phyloP scores from a whole-genome alignment of 352 stramenopile species.

The Pythium vanterpoolii region DNA sequence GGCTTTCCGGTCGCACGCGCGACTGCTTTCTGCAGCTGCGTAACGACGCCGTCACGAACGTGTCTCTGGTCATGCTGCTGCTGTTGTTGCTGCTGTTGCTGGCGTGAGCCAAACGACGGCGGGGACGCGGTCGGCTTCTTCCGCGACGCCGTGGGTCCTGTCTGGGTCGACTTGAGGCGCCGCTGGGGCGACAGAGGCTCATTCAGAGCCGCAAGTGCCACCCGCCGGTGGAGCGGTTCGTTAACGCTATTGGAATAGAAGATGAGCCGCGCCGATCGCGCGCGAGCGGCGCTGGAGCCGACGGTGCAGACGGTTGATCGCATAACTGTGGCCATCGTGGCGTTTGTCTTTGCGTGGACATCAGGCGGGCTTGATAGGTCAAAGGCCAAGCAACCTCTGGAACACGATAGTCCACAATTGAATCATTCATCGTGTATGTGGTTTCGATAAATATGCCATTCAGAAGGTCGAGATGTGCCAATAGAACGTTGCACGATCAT shows the following conservation, averaged over 20 bases:
- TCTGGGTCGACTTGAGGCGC: slow-evolving; percentile 10
- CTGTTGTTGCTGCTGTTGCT: slow-evolving; percentile 19
- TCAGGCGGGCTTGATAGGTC: too few species aligned
- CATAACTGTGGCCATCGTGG: not conserved
- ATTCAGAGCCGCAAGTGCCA: not conserved
- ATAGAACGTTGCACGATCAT: not conserved
- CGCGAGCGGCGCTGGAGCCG: not conserved
- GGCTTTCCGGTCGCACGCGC: slow-evolving; percentile 26
- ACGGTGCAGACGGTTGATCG: not conserved
- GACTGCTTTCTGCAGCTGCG: slow-evolving; percentile 41
- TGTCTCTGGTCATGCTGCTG: not conserved
- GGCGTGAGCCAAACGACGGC: slow-evolving; percentile 12
- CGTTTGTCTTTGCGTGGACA: not conserved
- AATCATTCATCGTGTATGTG: too few species aligned
- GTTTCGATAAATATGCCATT: too few species aligned
- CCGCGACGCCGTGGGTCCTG: not conserved
- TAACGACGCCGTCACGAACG: slow-evolving; percentile 14
- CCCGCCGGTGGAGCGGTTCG: not conserved
- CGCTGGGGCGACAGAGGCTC: not conserved
- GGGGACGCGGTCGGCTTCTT: slow-evolving; percentile 1
- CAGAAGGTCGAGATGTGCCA: too few species aligned
- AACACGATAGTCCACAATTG: not conserved
- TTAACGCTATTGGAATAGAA: not conserved
- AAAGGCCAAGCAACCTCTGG: not conserved
- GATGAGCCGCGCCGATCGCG: not conserved